Evolutionary conservation across 768 basidiomycete species (phyloP).

Genomic region (Leccinellum albellum): DNA sequence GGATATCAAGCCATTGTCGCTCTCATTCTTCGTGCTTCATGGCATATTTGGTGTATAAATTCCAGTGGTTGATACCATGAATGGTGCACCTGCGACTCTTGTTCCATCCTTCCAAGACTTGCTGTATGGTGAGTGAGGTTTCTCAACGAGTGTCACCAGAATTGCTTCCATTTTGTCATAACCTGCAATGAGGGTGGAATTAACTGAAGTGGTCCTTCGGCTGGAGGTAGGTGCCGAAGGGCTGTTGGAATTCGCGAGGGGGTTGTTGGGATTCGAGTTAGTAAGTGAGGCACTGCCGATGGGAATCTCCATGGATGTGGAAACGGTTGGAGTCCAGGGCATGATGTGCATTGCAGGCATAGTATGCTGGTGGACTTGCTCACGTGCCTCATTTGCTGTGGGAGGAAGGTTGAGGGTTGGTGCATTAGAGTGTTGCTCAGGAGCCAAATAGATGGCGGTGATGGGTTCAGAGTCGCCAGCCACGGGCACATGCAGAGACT

Average conservation of each 20-base stretch:
- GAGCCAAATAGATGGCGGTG: neutral
- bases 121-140: neutral
- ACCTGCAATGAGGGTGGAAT: neutral
- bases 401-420: neutral
- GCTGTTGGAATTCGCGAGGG: neutral
- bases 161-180: neutral
- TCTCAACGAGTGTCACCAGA: neutral
- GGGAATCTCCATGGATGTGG: no score
- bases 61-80: constrained; percentile 1
- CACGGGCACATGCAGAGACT: no score
- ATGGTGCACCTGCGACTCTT: neutral
- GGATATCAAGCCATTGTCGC: neutral
- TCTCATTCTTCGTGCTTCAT: constrained; percentile 3
- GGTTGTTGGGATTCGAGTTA: neutral
- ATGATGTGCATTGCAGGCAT: neutral
- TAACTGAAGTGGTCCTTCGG: neutral
- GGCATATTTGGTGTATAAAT: neutral
- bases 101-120: neutral
- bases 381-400: neutral
- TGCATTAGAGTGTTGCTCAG: neutral
- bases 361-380: neutral
- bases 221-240: neutral
- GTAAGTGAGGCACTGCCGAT: neutral
- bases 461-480: neutral
- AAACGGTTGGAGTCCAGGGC: neutral